phyloP scores from a whole-genome alignment of 768 basidiomycete genomes.

The Megacollybia marginata region DNA sequence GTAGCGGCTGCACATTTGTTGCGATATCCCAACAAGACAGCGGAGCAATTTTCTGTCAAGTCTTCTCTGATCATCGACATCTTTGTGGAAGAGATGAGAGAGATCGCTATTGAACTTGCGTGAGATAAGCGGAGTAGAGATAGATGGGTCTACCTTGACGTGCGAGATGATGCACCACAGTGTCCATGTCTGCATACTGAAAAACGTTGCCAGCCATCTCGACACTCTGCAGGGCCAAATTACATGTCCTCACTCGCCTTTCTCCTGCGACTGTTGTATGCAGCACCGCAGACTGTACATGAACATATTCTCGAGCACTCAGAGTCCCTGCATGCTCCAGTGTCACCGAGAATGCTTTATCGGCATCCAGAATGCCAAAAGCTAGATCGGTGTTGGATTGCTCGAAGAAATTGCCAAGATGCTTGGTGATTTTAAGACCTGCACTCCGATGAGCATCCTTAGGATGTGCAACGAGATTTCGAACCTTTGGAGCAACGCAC shows the following conservation, averaged over 20 bases:
- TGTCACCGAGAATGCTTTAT: constrained; percentile 70
- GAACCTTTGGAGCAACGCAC: constrained; percentile 83
- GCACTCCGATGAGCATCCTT: constrained; percentile 1
- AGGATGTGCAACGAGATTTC: constrained; percentile 8
- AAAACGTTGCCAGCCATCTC: constrained; percentile 89
- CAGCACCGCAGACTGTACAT: constrained; percentile 80
- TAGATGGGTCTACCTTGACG: constrained; percentile 64
- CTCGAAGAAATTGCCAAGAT: constrained; percentile 70
- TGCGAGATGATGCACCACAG: constrained; percentile 62
- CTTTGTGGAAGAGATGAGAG: constrained; percentile 48
- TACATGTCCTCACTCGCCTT: constrained; percentile 78
- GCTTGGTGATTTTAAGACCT: constrained; percentile 61
- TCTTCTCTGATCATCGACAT: constrained; percentile 77
- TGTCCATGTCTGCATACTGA: constrained; percentile 85
- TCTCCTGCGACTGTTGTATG: constrained; percentile 77
- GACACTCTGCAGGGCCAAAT: constrained; percentile 77
- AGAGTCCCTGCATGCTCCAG: constrained; percentile 66
- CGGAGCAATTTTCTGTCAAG: constrained; percentile 76
- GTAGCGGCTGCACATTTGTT: constrained; percentile 81
- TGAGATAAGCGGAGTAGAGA: not conserved
- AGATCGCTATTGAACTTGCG: constrained; percentile 49
- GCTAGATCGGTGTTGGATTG: constrained; percentile 66
- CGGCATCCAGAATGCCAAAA: constrained; percentile 73
- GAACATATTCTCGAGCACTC: constrained; percentile 65
- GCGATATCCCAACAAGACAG: constrained; percentile 79